Evolutionary conservation across 2,329 filamentous ascomycete genomes (phyloP).

Genomic region (Scopulariopsis brevicaulis): DNA sequence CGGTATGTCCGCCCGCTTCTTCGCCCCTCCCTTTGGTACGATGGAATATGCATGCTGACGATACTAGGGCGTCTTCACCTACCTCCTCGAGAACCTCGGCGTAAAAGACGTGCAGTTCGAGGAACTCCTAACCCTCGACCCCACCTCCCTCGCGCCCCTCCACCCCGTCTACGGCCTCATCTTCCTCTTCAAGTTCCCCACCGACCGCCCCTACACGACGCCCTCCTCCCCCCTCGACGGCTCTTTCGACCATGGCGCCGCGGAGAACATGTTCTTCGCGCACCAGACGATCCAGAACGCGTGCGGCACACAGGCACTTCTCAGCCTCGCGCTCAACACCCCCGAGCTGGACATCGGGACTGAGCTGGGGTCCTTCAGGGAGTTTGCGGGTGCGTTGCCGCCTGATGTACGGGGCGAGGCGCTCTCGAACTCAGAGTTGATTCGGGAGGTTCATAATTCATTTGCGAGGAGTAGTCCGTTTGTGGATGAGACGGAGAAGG

Average conservation of each 20-base stretch:
- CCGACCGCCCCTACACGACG: conserved; percentile 49
- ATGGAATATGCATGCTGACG: not conserved
- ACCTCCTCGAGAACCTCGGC: conserved; percentile 81
- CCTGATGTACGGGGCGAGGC: conserved; percentile 55
- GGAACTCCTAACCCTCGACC: conserved; percentile 83
- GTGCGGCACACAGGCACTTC: conserved; percentile 89
- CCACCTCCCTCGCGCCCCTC: conserved; percentile 57
- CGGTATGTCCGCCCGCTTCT: conserved; percentile 44
- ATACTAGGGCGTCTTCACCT: conserved; percentile 82
- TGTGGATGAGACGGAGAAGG: conserved; percentile 74
- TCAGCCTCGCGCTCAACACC: conserved; percentile 87
- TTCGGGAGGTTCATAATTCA: conserved; percentile 76
- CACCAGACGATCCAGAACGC: conserved; percentile 97
- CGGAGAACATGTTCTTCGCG: conserved; percentile 81
- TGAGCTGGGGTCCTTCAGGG: conserved; percentile 66
- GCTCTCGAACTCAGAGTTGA: conserved; percentile 52
- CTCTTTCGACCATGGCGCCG: conserved; percentile 62
- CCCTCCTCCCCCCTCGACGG: conserved; percentile 66
- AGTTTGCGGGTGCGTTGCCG: conserved; percentile 78
- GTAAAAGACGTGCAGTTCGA: conserved; percentile 94
- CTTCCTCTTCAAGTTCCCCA: conserved; percentile 96
- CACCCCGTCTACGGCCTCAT: conserved; percentile 89
- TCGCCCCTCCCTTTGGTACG: not conserved
- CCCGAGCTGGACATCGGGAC: conserved; percentile 59
- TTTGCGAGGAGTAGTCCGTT: conserved; percentile 87